Base-by-base conservation (phyloP, 2,329 filamentous ascomycete genomes). In the Colletotrichum chrysophilum region DNA sequence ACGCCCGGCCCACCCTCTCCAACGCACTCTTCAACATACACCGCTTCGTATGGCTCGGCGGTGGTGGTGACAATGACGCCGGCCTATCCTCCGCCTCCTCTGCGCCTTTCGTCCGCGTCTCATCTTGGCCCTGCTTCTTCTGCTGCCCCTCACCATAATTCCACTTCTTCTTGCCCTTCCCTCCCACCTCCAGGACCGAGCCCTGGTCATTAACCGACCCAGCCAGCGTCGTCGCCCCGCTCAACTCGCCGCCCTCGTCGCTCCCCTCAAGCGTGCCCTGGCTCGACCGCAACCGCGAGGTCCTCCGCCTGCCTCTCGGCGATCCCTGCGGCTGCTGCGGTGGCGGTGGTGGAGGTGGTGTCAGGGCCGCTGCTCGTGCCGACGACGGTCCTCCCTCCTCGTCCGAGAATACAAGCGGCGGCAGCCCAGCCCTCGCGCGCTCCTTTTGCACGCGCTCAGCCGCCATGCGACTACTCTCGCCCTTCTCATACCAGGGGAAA, bases 381-480 rank as follows among this genome's bases (percentile, higher is more conserved):
- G 43, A 52, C 16, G 43, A 52, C 16, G 43, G n/a, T 0, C 43
- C 38, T 18, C 38, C 9, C 38, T 48, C 38, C 5, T 48, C 38
- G 5, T 48, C 38, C 0, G 38, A n/a, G 0, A 48, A n/a, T 5
- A 6, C 38, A 48, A 48, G 18, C 38, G 38, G 38, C 18, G 38
- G 38, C 38, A 48, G 18, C 18, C 38, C 43, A 4, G n/a, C 43
- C 10, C 3, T 24, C 43, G 43, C 43, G n/a, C 43, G 43, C 43
- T 52, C 43, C n/a, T 24, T 52, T 10, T 52, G 10, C 43, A 13
- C 26, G 7, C 64, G 64, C 21, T 21, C 26, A 8, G 10, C 12
- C 14, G n/a, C 64, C 64, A 52, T 32, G 1, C 38, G 48, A 5
- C 66, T 68, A 3, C 66, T 68, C 3, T 68, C 66, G 52, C 66